phyloP scores from a whole-genome alignment of 345 rosid genomes.

The Cochlearia excelsa region DNA sequence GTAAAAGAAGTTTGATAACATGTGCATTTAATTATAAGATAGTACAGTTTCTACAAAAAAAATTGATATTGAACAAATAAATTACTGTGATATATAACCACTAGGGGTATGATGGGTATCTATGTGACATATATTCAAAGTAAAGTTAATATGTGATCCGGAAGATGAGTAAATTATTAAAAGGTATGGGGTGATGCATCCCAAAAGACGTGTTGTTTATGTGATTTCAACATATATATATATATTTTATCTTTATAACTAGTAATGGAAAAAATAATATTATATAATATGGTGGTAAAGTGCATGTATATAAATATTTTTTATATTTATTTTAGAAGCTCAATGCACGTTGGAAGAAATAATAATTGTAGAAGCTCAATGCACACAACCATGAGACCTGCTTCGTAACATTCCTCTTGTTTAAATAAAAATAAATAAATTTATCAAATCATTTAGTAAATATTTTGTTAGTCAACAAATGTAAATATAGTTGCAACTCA shows the following conservation, averaged over 20 bases:
- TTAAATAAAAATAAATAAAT: neutral
- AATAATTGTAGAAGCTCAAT: conserved; percentile 22
- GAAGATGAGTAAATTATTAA: conserved; percentile 20
- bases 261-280: neutral
- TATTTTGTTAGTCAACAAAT: neutral
- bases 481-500: neutral
- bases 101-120: conserved; percentile 6
- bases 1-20: neutral
- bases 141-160: conserved; percentile 31
- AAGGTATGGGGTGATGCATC: conserved; percentile 23
- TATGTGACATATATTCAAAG: conserved; percentile 30
- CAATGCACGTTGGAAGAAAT: conserved; percentile 31
- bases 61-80: neutral
- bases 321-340: conserved; percentile 15
- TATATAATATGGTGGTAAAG: neutral
- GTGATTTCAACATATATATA: neutral
- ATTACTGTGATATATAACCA: neutral
- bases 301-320: neutral
- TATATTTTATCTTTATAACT: neutral
- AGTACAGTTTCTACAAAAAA: conserved; percentile 9
- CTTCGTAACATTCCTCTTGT: conserved; percentile 30
- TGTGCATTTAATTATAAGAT: conserved; percentile 24
- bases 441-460: neutral
- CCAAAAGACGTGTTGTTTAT: conserved; percentile 24
- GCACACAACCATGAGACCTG: conserved; percentile 27